phyloP scores from a whole-genome alignment of 176 grass and related monocot species.

The Avena eriantha region DNA sequence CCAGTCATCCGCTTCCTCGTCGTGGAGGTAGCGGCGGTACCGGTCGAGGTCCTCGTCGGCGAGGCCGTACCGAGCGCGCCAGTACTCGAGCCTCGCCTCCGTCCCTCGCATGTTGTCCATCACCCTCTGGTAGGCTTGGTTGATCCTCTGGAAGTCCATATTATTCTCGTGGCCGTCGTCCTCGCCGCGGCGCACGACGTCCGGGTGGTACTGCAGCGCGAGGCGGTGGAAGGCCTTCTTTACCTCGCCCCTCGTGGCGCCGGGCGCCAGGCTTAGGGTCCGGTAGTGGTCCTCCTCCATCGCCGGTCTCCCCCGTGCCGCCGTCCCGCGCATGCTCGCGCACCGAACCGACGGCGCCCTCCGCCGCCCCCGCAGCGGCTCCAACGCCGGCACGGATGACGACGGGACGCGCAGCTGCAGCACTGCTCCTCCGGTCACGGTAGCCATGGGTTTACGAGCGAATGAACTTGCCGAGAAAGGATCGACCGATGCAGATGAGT shows the following conservation, averaged over 20 bases:
- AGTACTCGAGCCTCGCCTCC: slow-evolving; percentile 56
- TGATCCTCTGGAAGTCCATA: slow-evolving; percentile 47
- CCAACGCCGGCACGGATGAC: not conserved
- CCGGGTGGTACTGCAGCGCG: slow-evolving; percentile 38
- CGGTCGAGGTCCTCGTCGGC: slow-evolving; percentile 26
- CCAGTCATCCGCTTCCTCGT: not conserved
- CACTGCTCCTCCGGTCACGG: slow-evolving; percentile 3
- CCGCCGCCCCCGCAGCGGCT: too few relatives aligned
- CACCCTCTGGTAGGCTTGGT: slow-evolving; percentile 49
- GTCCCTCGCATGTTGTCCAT: slow-evolving; percentile 49
- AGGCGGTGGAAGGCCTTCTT: slow-evolving; percentile 65
- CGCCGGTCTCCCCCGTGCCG: not conserved
- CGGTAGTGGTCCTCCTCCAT: slow-evolving; percentile 49
- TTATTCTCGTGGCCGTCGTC: too few relatives aligned
- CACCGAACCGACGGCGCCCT: not conserved
- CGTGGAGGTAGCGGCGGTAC: slow-evolving; percentile 10
- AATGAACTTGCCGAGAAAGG: too few relatives aligned
- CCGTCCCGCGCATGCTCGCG: not conserved
- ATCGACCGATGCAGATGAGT: not conserved
- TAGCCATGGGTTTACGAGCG: too few relatives aligned
- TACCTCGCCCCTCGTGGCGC: slow-evolving; percentile 52
- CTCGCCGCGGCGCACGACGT: slow-evolving; percentile 5
- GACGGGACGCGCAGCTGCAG: not conserved
- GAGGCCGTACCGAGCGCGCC: slow-evolving; percentile 27
- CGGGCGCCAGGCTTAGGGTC: slow-evolving; percentile 48